Evolutionary conservation across 2,329 filamentous ascomycete species (phyloP).

Genomic region (Beauveria sp.): DNA sequence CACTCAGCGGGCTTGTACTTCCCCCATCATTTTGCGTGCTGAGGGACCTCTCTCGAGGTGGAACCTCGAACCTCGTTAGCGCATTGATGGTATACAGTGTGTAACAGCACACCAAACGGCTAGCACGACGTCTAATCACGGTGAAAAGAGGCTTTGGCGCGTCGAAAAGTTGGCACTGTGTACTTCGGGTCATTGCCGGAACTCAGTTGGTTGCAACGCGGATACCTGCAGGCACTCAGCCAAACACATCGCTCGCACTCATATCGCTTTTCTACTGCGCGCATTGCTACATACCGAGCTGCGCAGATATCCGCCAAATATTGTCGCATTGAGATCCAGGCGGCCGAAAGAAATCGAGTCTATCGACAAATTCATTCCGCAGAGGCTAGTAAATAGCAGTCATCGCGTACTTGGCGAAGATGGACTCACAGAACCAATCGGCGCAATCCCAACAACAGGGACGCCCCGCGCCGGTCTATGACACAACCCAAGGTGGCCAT

Average conservation of each 20-base stretch:
- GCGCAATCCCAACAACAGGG: slow-evolving; percentile 50
- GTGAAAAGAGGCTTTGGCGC: not conserved
- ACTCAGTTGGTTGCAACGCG: not conserved
- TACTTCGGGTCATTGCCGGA: slow-evolving; percentile 6
- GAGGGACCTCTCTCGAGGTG: not conserved
- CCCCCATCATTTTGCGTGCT: not conserved
- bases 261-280: slow-evolving; percentile 1
- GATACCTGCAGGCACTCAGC: not conserved
- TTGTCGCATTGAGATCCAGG: not conserved
- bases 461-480: slow-evolving; percentile 60
- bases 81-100: slow-evolving; percentile 4
- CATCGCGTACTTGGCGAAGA: slow-evolving; percentile 15
- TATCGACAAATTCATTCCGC: not conserved
- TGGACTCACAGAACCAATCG: slow-evolving; percentile 38
- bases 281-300: not conserved
- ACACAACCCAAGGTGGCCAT: slow-evolving; percentile 66
- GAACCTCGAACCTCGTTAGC: not conserved
- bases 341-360: not conserved
- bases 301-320: not conserved
- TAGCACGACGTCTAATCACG: not conserved
- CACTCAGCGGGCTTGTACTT: not conserved
- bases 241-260: slow-evolving; percentile 3
- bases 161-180: not conserved
- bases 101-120: not conserved
- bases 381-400: not conserved